Evolutionary conservation across 441 rosid genomes (phyloP), one percentile per base, ranked within the genome.

Genomic region (Corymbia citriodora): DNA sequence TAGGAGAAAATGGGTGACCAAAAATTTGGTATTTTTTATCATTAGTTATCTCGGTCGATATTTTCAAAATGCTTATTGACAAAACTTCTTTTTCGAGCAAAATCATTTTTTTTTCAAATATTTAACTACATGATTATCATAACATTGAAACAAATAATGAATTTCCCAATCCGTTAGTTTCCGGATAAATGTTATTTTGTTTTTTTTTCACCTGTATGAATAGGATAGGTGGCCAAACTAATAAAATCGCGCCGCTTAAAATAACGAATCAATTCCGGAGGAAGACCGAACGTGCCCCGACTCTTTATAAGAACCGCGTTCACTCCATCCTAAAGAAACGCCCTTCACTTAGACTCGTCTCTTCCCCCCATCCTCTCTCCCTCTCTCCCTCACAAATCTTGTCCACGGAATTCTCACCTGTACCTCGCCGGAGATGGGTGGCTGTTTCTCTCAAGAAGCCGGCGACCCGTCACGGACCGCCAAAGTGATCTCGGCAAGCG

Each of bases 401-500:
- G 48, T 36, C 23, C 57, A n/a, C 88, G 52, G 63, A 54, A 10
- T 87, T 54, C 29, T 87, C 63, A 54, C 33, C 48, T 54, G 48
- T 23, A 15, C 7, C 6, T 40, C 29, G 50, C 83, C 52, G 88
- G 65, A 55, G 57, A 87, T 87, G 88, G 88, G 88, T 48, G 53
- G 10, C 10, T 87, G 88, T 61, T 87, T 87, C 88, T 87, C 88
- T 55, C 88, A 61, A 87, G 70, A 87, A 19, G 8, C 45, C n/a
- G 17, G 68, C 31, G 88, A 87, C n/a, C 88, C 72, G 29, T 72
- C 92, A 9, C 91, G 93, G 27, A 90, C 96, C 6, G 96, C 97
- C 19, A 95, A 94, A 55, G 95, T 97, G 5, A 92, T 97, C 11
- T 94, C 99, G 10, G 45, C 94, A 13, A 92, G 92, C 65, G 99